A percentile compares a stretch with the other conserved stretches of the same genome.
These are phyloP conservation scores for Metschnikowia anglica DNA, from an alignment of 805 yeast genomes.

Conservation along the genomic window DNA sequence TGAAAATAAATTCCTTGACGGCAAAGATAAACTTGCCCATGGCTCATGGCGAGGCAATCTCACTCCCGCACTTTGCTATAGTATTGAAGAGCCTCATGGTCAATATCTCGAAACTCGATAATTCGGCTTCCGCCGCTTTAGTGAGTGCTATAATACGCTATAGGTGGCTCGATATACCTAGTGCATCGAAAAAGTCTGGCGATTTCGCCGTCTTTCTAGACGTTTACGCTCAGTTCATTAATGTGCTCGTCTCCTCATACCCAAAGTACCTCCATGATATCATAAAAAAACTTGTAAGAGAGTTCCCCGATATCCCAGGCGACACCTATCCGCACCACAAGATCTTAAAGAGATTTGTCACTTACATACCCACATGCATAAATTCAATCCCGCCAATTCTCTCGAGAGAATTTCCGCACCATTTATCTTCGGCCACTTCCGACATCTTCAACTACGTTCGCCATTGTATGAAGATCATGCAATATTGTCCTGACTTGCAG, in stretches of 20 bases:
- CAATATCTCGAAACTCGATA: slow-evolving; percentile 68
- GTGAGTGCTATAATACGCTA: slow-evolving; percentile 62
- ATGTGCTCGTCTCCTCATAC: slow-evolving; percentile 75
- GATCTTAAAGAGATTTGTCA: slow-evolving; percentile 60
- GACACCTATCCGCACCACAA: slow-evolving; percentile 50
- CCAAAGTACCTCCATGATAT: slow-evolving; percentile 92
- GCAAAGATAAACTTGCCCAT: slow-evolving; percentile 56
- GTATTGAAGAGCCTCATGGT: slow-evolving; percentile 59
- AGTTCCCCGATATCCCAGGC: slow-evolving; percentile 42
- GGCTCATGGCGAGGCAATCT: slow-evolving; percentile 53
- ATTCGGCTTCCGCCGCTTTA: slow-evolving; percentile 49
- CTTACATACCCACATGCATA: slow-evolving; percentile 79
- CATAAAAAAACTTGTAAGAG: slow-evolving; percentile 62
- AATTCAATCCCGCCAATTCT: slow-evolving; percentile 59
- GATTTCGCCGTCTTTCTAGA: slow-evolving; percentile 38
- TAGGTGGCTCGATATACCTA: slow-evolving; percentile 57
- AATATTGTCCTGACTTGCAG: slow-evolving; percentile 75
- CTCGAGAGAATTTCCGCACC: slow-evolving; percentile 73
- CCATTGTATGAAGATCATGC: slow-evolving; percentile 58
- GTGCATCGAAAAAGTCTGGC: slow-evolving; percentile 16
- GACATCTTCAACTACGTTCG: slow-evolving; percentile 61
- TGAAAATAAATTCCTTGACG: slow-evolving; percentile 59
- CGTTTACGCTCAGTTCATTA: slow-evolving; percentile 67
- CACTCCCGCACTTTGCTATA: slow-evolving; percentile 50
- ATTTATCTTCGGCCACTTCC: slow-evolving; percentile 52